phyloP scores from a whole-genome alignment of 2,329 filamentous ascomycete genomes.

The Penicillium crustosum region DNA sequence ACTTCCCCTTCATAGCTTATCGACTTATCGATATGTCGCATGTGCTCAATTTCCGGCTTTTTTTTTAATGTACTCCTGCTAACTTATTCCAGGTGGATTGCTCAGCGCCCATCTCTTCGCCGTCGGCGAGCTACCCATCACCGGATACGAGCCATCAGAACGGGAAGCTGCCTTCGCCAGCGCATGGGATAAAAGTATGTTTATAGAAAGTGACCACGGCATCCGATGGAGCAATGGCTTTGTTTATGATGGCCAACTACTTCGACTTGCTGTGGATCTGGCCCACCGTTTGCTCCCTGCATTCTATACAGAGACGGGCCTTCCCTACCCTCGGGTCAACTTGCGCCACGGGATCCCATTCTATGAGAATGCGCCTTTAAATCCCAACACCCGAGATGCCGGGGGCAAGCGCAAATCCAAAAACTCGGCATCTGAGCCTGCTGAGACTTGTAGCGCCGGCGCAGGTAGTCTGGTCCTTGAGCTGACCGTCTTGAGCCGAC shows the following conservation, averaged over 20 bases:
- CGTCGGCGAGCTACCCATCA: conserved; percentile 82
- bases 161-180: conserved; percentile 40
- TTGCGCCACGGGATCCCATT: conserved; percentile 88
- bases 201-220: conserved; percentile 26
- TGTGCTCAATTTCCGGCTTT: not conserved
- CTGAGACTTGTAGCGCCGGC: conserved; percentile 94
- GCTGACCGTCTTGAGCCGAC: conserved; percentile 82
- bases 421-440: conserved; percentile 62
- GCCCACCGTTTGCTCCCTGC: conserved; percentile 82
- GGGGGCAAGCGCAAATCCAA: conserved; percentile 16
- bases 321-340: conserved; percentile 94
- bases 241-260: conserved; percentile 81
- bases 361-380: conserved; percentile 80
- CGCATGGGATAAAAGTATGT: conserved; percentile 41
- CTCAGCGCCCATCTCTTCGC: conserved; percentile 94
- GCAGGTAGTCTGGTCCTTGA: conserved; percentile 95
- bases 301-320: conserved; percentile 85
- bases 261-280: conserved; percentile 85
- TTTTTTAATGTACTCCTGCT: not conserved
- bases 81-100: conserved; percentile 62
- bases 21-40: not conserved
- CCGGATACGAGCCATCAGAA: conserved; percentile 64
- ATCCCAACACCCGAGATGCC: conserved; percentile 48
- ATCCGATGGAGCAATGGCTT: conserved; percentile 77
- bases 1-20: not conserved